Conservation (phyloP, 2,329 filamentous ascomycete species). For the Penicillium rolfsii region DNA sequence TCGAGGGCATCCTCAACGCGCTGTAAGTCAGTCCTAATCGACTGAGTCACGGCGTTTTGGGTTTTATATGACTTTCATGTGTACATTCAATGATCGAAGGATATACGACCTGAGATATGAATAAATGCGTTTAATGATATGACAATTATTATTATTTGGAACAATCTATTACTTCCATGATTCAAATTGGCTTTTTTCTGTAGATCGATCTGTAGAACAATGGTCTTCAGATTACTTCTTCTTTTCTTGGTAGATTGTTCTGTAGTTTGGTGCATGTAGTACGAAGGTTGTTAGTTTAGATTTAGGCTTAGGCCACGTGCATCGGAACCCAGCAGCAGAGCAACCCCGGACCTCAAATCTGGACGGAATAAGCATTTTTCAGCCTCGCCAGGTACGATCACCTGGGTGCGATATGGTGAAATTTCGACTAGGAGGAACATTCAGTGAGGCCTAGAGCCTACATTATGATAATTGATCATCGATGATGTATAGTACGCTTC, state of each 20-base stretch:
- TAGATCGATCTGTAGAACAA: background rate
- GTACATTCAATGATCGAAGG: slow-evolving; percentile 24
- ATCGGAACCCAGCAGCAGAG: background rate
- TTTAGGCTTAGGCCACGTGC: too few relatives aligned
- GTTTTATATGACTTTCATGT: slow-evolving; percentile 19
- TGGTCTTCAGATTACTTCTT: too few relatives aligned
- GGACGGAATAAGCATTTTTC: background rate
- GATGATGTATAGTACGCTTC: too few relatives aligned
- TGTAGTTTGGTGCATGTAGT: too few relatives aligned
- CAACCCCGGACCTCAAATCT: background rate
- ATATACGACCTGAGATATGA: slow-evolving; percentile 25
- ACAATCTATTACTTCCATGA: background rate
- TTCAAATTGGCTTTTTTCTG: background rate
- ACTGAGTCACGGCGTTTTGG: slow-evolving; percentile 8
- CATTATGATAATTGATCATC: too few relatives aligned
- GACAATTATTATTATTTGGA: background rate
- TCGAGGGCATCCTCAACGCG: slow-evolving; percentile 26
- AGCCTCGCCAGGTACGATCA: background rate
- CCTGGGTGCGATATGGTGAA: background rate
- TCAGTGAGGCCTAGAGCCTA: too few relatives aligned
- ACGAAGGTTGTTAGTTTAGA: background rate
- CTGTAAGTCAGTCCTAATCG: slow-evolving; percentile 14
- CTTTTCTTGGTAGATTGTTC: too few relatives aligned
- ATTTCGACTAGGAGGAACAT: too few relatives aligned
- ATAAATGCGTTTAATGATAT: slow-evolving; percentile 29